A percentile compares a stretch with the other conserved stretches of the same genome.
These are phyloP conservation scores for Austroboletus novae-zelandiae DNA, from an alignment of 1,284 basidiomycete species.

Conservation along the genomic window DNA sequence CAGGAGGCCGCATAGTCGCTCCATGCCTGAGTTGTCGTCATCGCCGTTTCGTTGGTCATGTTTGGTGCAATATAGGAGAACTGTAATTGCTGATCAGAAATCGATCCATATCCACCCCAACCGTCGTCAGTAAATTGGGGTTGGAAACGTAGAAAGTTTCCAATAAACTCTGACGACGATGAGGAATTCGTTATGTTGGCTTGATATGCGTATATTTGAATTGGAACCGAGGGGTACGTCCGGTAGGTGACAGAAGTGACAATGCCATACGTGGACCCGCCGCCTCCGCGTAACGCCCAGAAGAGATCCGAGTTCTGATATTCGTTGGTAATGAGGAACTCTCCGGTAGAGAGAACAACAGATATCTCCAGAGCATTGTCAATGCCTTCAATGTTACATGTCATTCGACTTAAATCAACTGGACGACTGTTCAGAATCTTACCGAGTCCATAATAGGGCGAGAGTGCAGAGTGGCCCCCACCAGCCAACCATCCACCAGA, in stretches of 20 bases:
- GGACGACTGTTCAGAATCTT: background rate
- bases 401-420: background rate
- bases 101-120: slow-evolving; percentile 18
- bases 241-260: slow-evolving; percentile 21
- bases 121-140: slow-evolving; percentile 32
- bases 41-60: slow-evolving; percentile 31
- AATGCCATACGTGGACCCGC: slow-evolving; percentile 36
- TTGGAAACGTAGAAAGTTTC: slow-evolving; percentile 30
- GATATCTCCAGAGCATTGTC: slow-evolving; percentile 39
- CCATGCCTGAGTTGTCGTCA: slow-evolving; percentile 33
- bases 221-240: slow-evolving; percentile 34
- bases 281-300: slow-evolving; percentile 51
- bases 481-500: slow-evolving; percentile 42
- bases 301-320: slow-evolving; percentile 32
- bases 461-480: slow-evolving; percentile 43
- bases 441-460: slow-evolving; percentile 45
- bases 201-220: slow-evolving; percentile 22
- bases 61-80: slow-evolving; percentile 35
- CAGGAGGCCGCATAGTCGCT: slow-evolving; percentile 22
- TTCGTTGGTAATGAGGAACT: slow-evolving; percentile 15
- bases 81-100: slow-evolving; percentile 1
- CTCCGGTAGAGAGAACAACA: slow-evolving; percentile 16
- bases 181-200: slow-evolving; percentile 28
- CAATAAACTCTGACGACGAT: slow-evolving; percentile 11
- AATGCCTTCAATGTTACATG: slow-evolving; percentile 34